Base-by-base conservation (phyloP, 2,329 filamentous ascomycete species). In the Xylariaceae sp. region DNA sequence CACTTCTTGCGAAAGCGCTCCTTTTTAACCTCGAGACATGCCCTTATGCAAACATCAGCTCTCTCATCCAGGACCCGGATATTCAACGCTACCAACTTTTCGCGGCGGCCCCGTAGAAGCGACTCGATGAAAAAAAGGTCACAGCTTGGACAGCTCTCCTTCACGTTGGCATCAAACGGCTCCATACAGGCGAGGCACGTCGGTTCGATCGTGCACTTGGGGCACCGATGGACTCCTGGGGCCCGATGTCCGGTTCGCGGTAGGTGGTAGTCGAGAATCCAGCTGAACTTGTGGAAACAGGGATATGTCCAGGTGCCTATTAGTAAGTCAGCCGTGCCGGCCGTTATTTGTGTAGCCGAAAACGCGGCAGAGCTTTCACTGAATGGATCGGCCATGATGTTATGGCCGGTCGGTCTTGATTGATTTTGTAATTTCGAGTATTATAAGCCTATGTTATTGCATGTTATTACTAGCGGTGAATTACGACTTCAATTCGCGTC, bases 211-310 rank as follows among this genome's bases (percentile, higher is more conserved):
- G 49, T 40, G 26, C 48, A 60, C 20, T 26, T 56, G 3, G 55
- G 52, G 13, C 50, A 58, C 15, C 11, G n/a, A 36, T 54, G 50
- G 7, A 40, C 15, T 26, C 35, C 48, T 3, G 50, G 47, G 20
- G 35, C 49, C 11, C 43, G 51, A 13, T 11, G n/a, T 15, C 49
- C 44, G 5, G 30, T 42, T 27, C 50, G 46, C 13, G 42, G 21
- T 7, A 58, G 33, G 26, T 47, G 32, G 29, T 57, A 52, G 30
- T 58, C 52, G 5, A 54, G 40, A 7, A 58, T 56, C 52, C 49
- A 58, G 35, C 36, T 44, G 33, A 52, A 58, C 18, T 30, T 58
- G 30, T 58, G 58, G 23, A 36, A 36, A 29, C 55, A 61, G 9
- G 40, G 48, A 20, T 60, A 58, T 24, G 39, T 26, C 13, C 40